Evolutionary conservation across 208 protist species (phyloP).

Genomic region (Crithidia brevicula): DNA sequence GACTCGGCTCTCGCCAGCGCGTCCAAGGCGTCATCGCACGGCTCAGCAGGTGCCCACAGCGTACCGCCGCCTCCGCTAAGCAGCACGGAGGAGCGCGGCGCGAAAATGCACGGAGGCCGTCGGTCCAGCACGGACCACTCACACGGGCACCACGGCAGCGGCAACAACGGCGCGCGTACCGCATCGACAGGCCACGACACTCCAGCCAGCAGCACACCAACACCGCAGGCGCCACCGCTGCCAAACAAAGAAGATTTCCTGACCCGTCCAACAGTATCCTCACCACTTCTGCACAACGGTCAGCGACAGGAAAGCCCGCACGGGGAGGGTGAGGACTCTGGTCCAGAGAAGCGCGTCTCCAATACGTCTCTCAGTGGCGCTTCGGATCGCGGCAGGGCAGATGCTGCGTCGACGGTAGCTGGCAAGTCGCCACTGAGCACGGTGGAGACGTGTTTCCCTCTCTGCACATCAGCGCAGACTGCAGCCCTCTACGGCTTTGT

Average conservation of each 20-base stretch:
- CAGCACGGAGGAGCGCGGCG: conserved; percentile 8
- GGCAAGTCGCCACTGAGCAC: neutral
- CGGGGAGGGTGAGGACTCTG: neutral
- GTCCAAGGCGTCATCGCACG: neutral
- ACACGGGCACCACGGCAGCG: neutral
- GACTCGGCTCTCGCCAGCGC: conserved; percentile 22
- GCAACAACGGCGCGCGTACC: neutral
- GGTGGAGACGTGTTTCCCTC: neutral
- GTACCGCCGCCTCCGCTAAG: neutral
- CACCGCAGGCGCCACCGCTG: conserved; percentile 6
- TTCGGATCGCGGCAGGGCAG: neutral
- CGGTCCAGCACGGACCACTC: neutral
- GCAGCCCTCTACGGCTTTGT: conserved; percentile 43
- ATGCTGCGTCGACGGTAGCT: neutral
- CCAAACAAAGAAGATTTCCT: neutral
- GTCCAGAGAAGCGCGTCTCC: conserved; percentile 10
- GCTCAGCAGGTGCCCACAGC: neutral
- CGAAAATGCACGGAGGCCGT: neutral
- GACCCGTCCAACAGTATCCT: neutral
- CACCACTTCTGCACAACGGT: neutral
- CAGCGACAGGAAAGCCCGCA: neutral
- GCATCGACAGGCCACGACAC: neutral
- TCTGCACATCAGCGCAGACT: conserved; percentile 18
- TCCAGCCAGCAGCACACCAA: neutral
- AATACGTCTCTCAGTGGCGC: conserved; percentile 4